Evolutionary conservation across 2,329 filamentous ascomycete genomes (phyloP), one percentile per base, ranked within the genome.

Genomic region (Nigrospora oryzae): DNA sequence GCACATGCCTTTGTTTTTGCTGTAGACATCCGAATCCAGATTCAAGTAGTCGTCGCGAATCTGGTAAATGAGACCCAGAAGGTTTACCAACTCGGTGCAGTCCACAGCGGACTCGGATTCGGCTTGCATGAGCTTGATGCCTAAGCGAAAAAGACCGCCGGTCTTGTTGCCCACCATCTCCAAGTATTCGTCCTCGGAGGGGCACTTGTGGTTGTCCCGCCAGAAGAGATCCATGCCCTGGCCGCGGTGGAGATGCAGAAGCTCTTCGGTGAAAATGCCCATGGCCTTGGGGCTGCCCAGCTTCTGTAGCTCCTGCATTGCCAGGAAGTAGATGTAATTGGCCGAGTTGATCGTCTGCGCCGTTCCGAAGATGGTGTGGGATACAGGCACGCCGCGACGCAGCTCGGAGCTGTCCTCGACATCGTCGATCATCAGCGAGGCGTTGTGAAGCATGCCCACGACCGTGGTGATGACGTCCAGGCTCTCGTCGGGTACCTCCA

Each of bases 31-130:
- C 15, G 74, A 79, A 30, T 75, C 78, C 37, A 98, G 80, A 63
- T 97, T 97, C 64, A 89, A 81, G 69, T 95, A 95, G 74, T 98
- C 93, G 69, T 91, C 87, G 55, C 86, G 80, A 66, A 95, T 93
- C 65, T 95, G 89, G 73, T 89, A 95, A 62, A 93, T 81, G 45
- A 93, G 79, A 31, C 89, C 89, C 46, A 94, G 79, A 31, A 89
- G 72, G 64, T 89, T 94, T 58, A 94, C 87, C 15, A 98, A 79
- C 15, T 88, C 84, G 32, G 89, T 79, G 65, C 86, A 91, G 69
- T 91, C 84, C 28, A 75, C 62, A n/a, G 56, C 56, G 15, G 66
- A 59, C 30, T 58, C 56, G 23, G 75, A 77, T 65, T 90, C 84
- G 44, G 84, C 84, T 63, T 91, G 86, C 87, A 95, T 94, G 30